Evolutionary conservation across 148 eudicot species (phyloP), one percentile per base, ranked within the genome.

Genomic region (Rhododendron mucronatum): DNA sequence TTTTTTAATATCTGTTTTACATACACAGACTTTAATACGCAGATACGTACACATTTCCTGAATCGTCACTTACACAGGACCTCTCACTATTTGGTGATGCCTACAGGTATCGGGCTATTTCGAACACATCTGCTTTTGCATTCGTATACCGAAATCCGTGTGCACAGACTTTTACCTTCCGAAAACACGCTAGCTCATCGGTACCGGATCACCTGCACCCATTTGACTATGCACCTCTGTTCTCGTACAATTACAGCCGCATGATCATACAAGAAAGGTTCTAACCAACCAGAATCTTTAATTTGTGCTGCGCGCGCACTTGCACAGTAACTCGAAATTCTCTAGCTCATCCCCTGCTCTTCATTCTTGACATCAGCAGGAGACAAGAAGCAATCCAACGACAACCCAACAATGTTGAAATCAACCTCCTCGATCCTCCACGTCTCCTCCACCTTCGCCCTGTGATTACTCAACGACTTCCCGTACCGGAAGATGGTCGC

Each of bases 341-440:
- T 37, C 81, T 78, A 78, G 57, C 82, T 80, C 18, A 87, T 85
- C 12, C 41, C 80, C 0, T 74, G 55, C 16, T 87, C 89, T 37
- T 84, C 82, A 61, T 81, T 88, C 77, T 85, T 90, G 4, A 78
- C 87, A 67, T 88, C 92, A 23, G 94, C 88, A 23, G 96, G 96
- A 28, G 94, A 88, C 86, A 92, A 69, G 50, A 93, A 93, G 63
- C 87, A 86, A 61, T 93, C 96, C 82, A 84, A 26, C 3, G 93
- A 86, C 82, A 93, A 85, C 13, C 96, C 94, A 73, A 85, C 84
- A 7, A 93, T 90, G 44, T 93, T 93, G 84, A 93, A 92, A 88
- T 92, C 96, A 2, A 91, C 77, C 87, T 93, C 96, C 85, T 93
- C 94, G 82, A 93, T 92, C 86, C 47, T 89, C 93, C 96, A 92